phyloP scores from a whole-genome alignment of 441 rosid species.

The Flueggea neowawraea region DNA sequence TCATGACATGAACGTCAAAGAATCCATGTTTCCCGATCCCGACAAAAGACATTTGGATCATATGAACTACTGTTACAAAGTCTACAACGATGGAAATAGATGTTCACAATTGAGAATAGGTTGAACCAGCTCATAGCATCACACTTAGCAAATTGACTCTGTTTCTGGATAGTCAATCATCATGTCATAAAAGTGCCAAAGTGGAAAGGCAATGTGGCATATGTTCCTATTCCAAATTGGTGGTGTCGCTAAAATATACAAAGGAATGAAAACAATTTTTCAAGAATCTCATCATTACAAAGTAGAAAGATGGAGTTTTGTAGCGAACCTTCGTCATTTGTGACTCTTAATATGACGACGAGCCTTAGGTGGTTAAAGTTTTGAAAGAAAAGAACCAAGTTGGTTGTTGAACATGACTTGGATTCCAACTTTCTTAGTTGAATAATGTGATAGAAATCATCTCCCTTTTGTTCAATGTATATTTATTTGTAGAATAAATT shows the following conservation, averaged over 20 bases:
- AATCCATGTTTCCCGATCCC: not conserved
- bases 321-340: constrained; percentile 66
- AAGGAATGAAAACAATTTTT: constrained; percentile 21
- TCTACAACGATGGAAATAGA: constrained; percentile 16
- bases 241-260: constrained; percentile 41
- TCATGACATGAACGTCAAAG: not conserved
- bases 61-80: constrained; percentile 27
- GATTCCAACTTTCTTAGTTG: constrained; percentile 54
- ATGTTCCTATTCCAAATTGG: constrained; percentile 65
- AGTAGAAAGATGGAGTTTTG: constrained; percentile 52
- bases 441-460: constrained; percentile 47
- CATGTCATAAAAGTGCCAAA: constrained; percentile 27
- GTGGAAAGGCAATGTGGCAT: constrained; percentile 37
- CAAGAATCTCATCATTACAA: constrained; percentile 61
- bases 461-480: constrained; percentile 8
- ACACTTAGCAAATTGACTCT: constrained; percentile 30
- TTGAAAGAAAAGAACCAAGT: constrained; percentile 17
- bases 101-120: constrained; percentile 5
- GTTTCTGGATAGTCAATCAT: constrained; percentile 23
- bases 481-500: not conserved
- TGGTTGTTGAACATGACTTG: constrained; percentile 54
- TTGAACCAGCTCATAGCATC: constrained; percentile 25
- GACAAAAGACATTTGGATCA: constrained; percentile 4
- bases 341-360: constrained; percentile 37
- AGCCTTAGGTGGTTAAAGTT: constrained; percentile 17